Percentiles rank a stretch among this genome's conserved stretches.
phyloP scores from a whole-genome alignment of 1,284 basidiomycete genomes.

The Mycena citricolor region DNA sequence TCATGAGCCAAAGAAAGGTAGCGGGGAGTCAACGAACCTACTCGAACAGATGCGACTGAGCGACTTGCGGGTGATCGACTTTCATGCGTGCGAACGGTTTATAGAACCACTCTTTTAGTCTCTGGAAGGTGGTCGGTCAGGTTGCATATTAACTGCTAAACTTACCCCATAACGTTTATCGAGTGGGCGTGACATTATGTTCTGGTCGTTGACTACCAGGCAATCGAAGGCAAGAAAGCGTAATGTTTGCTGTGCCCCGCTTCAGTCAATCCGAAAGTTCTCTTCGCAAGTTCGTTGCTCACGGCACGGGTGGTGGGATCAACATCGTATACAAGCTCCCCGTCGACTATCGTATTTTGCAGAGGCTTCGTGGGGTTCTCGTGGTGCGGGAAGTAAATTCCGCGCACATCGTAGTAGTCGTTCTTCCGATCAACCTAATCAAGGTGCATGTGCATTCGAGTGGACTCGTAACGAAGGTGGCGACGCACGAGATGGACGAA shows the following conservation, averaged over 20 bases:
- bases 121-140: conserved; percentile 55
- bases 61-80: conserved; percentile 65
- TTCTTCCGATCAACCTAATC: conserved; percentile 95
- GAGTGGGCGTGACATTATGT: conserved; percentile 82
- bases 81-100: conserved; percentile 78
- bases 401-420: conserved; percentile 71
- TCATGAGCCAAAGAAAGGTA: conserved; percentile 14
- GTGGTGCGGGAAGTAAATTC: conserved; percentile 88
- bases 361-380: conserved; percentile 66
- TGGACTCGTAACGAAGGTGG: too few relatives aligned
- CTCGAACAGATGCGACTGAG: conserved; percentile 79
- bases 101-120: conserved; percentile 82
- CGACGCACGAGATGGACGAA: conserved; percentile 76
- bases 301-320: conserved; percentile 67
- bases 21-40: conserved; percentile 40
- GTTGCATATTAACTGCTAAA: too few relatives aligned
- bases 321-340: conserved; percentile 91
- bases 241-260: conserved; percentile 60
- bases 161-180: conserved; percentile 89
- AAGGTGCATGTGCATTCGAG: too few relatives aligned
- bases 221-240: conserved; percentile 93
- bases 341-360: conserved; percentile 86
- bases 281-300: background rate
- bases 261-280: background rate
- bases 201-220: conserved; percentile 83